A percentile compares a stretch with the other conserved stretches of the same genome.
Evolutionary conservation across 441 rosid genomes (phyloP).

Genomic region (Bruguiera hainesii): DNA sequence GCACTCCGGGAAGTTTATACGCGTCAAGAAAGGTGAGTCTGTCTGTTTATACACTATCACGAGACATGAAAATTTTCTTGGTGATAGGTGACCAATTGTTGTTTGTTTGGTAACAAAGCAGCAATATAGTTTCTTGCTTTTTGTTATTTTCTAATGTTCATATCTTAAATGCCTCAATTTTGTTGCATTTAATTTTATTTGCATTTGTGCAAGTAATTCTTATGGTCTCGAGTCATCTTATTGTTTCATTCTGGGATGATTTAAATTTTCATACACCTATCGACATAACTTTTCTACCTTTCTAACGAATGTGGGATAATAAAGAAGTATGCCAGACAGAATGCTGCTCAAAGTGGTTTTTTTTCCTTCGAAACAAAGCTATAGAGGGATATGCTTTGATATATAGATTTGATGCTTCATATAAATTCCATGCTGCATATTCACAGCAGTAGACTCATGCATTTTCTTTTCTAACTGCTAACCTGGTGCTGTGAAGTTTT

Average conservation of each 20-base stretch:
- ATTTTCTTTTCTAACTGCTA: background rate
- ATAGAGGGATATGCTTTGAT: too few relatives aligned
- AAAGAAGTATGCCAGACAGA: background rate
- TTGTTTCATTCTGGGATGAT: background rate
- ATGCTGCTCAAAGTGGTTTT: background rate
- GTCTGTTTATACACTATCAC: background rate
- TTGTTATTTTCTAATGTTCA: background rate
- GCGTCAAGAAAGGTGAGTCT: conserved; percentile 82
- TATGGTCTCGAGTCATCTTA: background rate
- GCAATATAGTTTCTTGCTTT: background rate
- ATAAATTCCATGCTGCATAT: too few relatives aligned
- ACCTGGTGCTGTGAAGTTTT: background rate
- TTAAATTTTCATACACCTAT: background rate
- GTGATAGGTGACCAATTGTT: background rate
- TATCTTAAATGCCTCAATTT: background rate
- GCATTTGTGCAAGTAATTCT: background rate
- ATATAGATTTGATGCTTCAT: too few relatives aligned
- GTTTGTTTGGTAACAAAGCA: too few relatives aligned
- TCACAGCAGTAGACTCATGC: background rate
- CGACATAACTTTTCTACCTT: background rate
- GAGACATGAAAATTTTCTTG: background rate
- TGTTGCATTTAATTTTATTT: background rate
- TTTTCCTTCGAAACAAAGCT: background rate
- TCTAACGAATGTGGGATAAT: background rate
- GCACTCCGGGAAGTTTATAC: conserved; percentile 78